phyloP scores from a whole-genome alignment of 2,329 filamentous ascomycete species.

The Drechslerella stenobrocha region DNA sequence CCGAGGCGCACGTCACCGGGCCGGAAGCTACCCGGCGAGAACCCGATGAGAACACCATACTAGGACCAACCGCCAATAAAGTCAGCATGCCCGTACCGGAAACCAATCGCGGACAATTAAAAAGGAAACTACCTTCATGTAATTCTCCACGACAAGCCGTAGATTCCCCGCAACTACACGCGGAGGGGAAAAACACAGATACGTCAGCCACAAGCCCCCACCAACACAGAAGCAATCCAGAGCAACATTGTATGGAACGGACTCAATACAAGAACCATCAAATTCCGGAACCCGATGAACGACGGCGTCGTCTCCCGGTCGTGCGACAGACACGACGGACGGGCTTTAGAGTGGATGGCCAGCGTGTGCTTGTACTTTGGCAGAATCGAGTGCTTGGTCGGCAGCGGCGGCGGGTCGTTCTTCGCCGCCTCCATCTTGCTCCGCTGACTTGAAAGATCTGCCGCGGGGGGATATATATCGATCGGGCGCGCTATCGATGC shows the following conservation, averaged over 20 bases:
- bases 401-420: constrained; percentile 51
- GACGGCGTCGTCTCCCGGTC: constrained; percentile 75
- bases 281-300: constrained; percentile 90
- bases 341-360: constrained; percentile 73
- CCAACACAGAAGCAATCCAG: constrained; percentile 1
- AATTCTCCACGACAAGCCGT: constrained; percentile 92
- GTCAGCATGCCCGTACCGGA: too few relatives aligned
- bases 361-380: constrained; percentile 89
- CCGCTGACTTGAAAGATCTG: too few relatives aligned
- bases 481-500: neutral
- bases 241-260: constrained; percentile 54
- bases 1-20: constrained; percentile 76
- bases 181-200: neutral
- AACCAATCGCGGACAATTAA: too few relatives aligned
- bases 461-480: too few relatives aligned
- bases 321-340: constrained; percentile 81
- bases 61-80: too few relatives aligned
- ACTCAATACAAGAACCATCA: constrained; percentile 93
- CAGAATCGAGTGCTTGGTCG: constrained; percentile 56
- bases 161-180: constrained; percentile 84
- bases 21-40: constrained; percentile 85
- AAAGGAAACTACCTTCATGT: constrained; percentile 91
- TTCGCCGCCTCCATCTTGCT: constrained; percentile 45
- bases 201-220: constrained; percentile 20
- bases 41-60: constrained; percentile 93